Percentiles rank a stretch among this genome's conserved stretches.
These are phyloP conservation scores for Biancaea sappan DNA, from an alignment of 306 rosid species.

Conservation along the genomic window DNA sequence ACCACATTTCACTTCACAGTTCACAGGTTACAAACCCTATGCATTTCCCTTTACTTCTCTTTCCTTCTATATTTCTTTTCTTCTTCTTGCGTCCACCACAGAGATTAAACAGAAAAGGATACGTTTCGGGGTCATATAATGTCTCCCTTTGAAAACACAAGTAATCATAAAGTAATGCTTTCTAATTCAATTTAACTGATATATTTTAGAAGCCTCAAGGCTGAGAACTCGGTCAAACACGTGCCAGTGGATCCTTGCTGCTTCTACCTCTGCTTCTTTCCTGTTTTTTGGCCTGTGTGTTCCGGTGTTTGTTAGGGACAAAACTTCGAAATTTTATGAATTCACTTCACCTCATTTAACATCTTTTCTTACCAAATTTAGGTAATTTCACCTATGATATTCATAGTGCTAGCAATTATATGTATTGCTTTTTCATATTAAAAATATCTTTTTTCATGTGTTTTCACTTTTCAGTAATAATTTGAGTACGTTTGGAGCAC, in stretches of 20 bases:
- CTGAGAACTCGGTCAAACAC: not conserved
- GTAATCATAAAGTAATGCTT: not conserved
- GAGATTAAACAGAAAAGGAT: not conserved
- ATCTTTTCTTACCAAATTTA: not conserved
- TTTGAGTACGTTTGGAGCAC: not conserved
- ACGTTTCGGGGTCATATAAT: not conserved
- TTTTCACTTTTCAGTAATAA: not conserved
- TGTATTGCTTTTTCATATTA: no score
- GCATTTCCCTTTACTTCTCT: no score
- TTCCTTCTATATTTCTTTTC: not conserved
- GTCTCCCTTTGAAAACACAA: not conserved
- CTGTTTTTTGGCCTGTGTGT: not conserved
- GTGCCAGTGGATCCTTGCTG: not conserved
- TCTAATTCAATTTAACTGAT: not conserved
- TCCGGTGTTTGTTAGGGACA: not conserved
- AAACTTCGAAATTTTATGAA: not conserved
- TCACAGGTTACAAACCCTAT: not conserved
- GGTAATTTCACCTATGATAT: not conserved
- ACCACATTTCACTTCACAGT: not conserved
- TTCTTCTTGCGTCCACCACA: not conserved
- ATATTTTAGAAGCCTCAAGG: not conserved
- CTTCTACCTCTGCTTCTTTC: not conserved
- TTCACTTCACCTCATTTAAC: not conserved
- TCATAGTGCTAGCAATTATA: not conserved
- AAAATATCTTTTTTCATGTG: no score